Conservation (phyloP, 2,329 filamentous ascomycete species). For the Monosporascus ibericus region DNA sequence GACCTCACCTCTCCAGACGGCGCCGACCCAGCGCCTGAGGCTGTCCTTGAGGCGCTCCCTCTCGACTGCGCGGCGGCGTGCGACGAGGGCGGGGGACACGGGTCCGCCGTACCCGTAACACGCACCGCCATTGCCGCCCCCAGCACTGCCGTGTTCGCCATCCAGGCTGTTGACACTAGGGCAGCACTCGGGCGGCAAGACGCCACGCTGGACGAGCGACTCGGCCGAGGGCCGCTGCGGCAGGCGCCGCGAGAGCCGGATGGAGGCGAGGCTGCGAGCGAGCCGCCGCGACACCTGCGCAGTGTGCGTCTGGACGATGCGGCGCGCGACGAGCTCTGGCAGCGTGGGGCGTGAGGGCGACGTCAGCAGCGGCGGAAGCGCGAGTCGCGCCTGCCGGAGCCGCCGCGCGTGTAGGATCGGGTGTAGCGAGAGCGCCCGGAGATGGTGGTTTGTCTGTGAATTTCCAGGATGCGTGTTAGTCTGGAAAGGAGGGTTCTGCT, state of each 20-base stretch:
- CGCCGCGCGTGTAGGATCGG: constrained; percentile 61
- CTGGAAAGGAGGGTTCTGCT: no score
- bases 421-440: constrained; percentile 56
- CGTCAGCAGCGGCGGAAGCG: constrained; percentile 50
- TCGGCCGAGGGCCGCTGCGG: constrained; percentile 53
- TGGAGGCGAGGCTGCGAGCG: constrained; percentile 57
- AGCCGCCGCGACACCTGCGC: constrained; percentile 59
- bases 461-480: no score
- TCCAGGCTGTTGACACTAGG: constrained; percentile 25
- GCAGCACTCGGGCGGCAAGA: constrained; percentile 58
- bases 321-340: constrained; percentile 54
- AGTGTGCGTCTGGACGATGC: constrained; percentile 62
- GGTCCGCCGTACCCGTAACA: background rate
- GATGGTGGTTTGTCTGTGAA: constrained; percentile 51
- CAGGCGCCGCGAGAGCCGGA: constrained; percentile 57
- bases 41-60: constrained; percentile 62
- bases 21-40: constrained; percentile 57
- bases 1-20: constrained; percentile 49
- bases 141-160: constrained; percentile 16
- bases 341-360: constrained; percentile 54
- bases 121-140: background rate
- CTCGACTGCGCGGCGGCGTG: constrained; percentile 56
- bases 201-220: constrained; percentile 55
- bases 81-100: constrained; percentile 53
- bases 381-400: constrained; percentile 48